Evolutionary conservation across 2,329 filamentous ascomycete genomes (phyloP).

Genomic region (Diaporthe vexans): DNA sequence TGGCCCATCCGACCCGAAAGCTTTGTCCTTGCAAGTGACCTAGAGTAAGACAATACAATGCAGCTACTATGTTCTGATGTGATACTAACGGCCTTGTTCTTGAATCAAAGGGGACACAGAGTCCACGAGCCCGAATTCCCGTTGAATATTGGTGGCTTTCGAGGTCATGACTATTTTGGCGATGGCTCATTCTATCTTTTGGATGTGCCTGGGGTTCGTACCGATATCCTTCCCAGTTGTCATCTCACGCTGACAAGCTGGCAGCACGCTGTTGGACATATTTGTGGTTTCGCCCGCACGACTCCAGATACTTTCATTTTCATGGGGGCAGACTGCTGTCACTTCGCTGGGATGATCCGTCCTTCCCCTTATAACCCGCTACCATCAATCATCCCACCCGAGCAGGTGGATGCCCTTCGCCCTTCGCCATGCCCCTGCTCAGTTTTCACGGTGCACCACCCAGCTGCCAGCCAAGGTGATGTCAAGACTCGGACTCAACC

Average conservation of each 20-base stretch:
- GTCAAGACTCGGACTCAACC: background rate
- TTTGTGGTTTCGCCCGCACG: conserved; percentile 11
- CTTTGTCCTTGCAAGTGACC: conserved; percentile 1
- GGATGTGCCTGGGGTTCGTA: conserved; percentile 8
- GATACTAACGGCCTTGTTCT: background rate
- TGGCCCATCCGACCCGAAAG: background rate
- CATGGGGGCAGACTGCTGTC: conserved; percentile 11
- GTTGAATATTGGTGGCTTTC: background rate
- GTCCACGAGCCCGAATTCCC: background rate
- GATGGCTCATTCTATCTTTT: conserved; percentile 19
- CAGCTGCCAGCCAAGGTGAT: conserved; percentile 5
- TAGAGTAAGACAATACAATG: background rate
- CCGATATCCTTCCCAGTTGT: background rate
- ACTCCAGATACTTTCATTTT: conserved; percentile 3
- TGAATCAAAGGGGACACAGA: background rate
- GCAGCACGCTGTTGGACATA: conserved; percentile 1
- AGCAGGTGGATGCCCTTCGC: background rate
- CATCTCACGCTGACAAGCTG: background rate
- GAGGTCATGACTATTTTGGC: conserved; percentile 2
- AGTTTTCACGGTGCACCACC: background rate
- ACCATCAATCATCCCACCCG: background rate
- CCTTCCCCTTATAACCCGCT: background rate
- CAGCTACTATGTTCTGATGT: background rate
- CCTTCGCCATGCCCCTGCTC: background rate
- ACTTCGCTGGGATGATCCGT: conserved; percentile 4